Evolutionary conservation across 1,284 basidiomycete species (phyloP).

Genomic region (Cryptococcus sp.): DNA sequence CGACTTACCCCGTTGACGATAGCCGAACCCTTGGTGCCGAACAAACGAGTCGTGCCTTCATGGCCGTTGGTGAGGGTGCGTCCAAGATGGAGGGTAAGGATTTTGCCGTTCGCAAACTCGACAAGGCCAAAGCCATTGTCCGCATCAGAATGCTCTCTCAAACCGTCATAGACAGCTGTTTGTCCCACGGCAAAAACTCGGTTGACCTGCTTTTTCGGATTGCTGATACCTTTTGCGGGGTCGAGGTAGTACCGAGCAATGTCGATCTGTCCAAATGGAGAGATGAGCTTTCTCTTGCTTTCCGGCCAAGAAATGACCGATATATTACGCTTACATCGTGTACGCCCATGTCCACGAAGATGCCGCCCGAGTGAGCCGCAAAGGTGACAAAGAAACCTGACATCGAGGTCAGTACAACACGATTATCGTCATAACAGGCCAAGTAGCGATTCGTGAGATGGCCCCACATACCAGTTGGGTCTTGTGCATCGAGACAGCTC

Average conservation of each 20-base stretch:
- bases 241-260: slow-evolving; percentile 7
- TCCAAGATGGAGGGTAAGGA: slow-evolving; percentile 20
- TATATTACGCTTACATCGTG: slow-evolving; percentile 13
- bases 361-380: slow-evolving; percentile 21
- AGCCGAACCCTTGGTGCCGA: slow-evolving; percentile 21
- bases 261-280: slow-evolving; percentile 3
- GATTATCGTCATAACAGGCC: slow-evolving; percentile 24
- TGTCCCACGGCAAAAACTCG: slow-evolving; percentile 24
- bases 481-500: slow-evolving; percentile 18
- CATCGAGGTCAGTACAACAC: slow-evolving; percentile 23
- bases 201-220: slow-evolving; percentile 14
- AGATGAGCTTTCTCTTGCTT: background rate
- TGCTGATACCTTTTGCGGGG: slow-evolving; percentile 3
- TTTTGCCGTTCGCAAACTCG: slow-evolving; percentile 25
- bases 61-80: slow-evolving; percentile 20
- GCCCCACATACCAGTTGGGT: slow-evolving; percentile 21
- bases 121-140: slow-evolving; percentile 26
- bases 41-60: slow-evolving; percentile 17
- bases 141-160: slow-evolving; percentile 21
- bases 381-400: slow-evolving; percentile 6
- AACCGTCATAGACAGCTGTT: slow-evolving; percentile 24
- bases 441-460: slow-evolving; percentile 32
- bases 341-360: slow-evolving; percentile 17
- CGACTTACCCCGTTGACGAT: slow-evolving; percentile 21
- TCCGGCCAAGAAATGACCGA: too few relatives aligned